A percentile compares a stretch with the other conserved stretches of the same genome.
Evolutionary conservation across 257 asterid species (phyloP).

Genomic region (Capsicum chinense): DNA sequence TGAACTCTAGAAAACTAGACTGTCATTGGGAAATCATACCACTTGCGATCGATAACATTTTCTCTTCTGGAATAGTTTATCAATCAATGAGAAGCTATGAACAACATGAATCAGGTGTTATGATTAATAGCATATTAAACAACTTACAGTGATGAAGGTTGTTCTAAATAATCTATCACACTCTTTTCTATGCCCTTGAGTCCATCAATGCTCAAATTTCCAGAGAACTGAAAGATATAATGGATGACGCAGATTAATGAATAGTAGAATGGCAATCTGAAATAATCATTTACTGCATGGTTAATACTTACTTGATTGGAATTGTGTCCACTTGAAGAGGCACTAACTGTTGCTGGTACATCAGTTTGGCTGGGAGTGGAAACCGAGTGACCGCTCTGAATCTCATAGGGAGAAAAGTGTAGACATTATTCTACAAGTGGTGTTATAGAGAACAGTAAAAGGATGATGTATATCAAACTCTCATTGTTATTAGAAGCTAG

Average conservation of each 20-base stretch:
- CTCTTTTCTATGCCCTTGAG: constrained; percentile 65
- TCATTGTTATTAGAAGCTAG: constrained; percentile 7
- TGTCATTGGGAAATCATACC: neutral
- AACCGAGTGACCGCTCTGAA: constrained; percentile 48
- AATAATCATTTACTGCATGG: constrained; percentile 4
- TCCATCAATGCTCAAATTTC: constrained; percentile 68
- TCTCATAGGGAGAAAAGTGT: constrained; percentile 30
- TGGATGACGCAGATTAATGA: constrained; percentile 23
- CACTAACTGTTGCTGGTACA: constrained; percentile 34
- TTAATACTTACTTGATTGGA: constrained; percentile 58
- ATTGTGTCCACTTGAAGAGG: constrained; percentile 42
- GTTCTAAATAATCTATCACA: constrained; percentile 71
- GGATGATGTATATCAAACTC: neutral
- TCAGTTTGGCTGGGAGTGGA: constrained; percentile 37
- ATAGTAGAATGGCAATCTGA: constrained; percentile 1
- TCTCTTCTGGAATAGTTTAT: neutral
- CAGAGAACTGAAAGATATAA: constrained; percentile 50
- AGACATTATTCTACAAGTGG: neutral
- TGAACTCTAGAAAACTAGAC: constrained; percentile 14
- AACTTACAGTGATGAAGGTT: constrained; percentile 68
- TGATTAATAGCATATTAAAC: constrained; percentile 8
- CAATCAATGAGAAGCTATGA: constrained; percentile 15
- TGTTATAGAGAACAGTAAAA: neutral
- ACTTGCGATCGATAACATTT: neutral
- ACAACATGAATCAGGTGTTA: neutral